These are phyloP conservation scores for Phaeosphaeria sp. DNA, from an alignment of 2,329 filamentous ascomycete genomes.

Conservation along the genomic window DNA sequence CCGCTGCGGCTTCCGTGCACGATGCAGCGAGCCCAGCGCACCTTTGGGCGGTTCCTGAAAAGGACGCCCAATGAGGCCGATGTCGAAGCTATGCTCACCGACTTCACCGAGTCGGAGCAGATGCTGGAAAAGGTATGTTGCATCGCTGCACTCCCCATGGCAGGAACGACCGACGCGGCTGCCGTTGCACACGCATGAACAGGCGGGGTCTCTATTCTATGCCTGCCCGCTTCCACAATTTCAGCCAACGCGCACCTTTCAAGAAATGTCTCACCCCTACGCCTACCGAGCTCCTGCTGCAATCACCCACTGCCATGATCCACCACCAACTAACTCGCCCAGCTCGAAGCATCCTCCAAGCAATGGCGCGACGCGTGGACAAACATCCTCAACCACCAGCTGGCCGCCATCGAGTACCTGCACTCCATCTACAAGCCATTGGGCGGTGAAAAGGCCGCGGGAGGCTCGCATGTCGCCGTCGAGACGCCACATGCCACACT, in stretches of 20 bases:
- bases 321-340: constrained; percentile 7
- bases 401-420: constrained; percentile 70
- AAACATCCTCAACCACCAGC: constrained; percentile 72
- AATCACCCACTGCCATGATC: background rate
- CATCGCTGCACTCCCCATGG: background rate
- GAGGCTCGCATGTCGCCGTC: constrained; percentile 56
- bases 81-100: constrained; percentile 75
- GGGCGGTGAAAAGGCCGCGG: constrained; percentile 66
- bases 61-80: constrained; percentile 78
- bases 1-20: constrained; percentile 37
- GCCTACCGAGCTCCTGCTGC: background rate
- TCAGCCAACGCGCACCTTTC: background rate
- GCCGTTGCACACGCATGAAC: constrained; percentile 16
- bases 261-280: background rate
- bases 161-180: background rate
- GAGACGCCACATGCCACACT: constrained; percentile 70
- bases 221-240: background rate
- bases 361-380: constrained; percentile 82
- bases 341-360: constrained; percentile 79
- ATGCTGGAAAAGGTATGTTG: constrained; percentile 71
- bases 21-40: constrained; percentile 77
- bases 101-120: constrained; percentile 81
- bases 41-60: constrained; percentile 75
- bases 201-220: constrained; percentile 25
- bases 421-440: constrained; percentile 80